phyloP scores from a whole-genome alignment of 2,329 filamentous ascomycete species.

The Bretziella fagacearum region DNA sequence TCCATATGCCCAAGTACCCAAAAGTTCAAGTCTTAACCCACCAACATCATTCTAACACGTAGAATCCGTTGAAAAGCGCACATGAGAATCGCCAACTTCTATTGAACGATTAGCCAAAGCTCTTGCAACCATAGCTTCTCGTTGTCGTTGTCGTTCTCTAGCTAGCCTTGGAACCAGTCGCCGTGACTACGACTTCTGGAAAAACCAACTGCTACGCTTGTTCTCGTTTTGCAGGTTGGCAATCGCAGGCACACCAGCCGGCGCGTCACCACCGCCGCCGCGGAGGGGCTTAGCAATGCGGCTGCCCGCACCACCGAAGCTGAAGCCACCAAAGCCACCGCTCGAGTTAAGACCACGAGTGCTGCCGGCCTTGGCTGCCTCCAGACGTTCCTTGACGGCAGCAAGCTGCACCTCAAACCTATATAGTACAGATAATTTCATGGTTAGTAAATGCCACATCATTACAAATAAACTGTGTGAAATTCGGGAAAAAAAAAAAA shows the following conservation, averaged over 20 bases:
- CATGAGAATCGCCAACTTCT: background rate
- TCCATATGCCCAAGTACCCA: background rate
- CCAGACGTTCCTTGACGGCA: slow-evolving; percentile 92
- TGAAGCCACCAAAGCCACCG: slow-evolving; percentile 48
- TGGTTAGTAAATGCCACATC: slow-evolving; percentile 12
- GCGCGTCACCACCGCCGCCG: slow-evolving; percentile 36
- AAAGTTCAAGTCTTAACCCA: background rate
- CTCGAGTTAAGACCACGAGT: slow-evolving; percentile 63
- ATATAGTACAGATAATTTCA: background rate
- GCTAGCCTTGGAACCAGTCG: slow-evolving; percentile 10
- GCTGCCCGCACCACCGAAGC: slow-evolving; percentile 47
- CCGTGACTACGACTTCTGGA: slow-evolving; percentile 38
- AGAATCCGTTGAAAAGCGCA: slow-evolving; percentile 4
- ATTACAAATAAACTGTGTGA: slow-evolving; percentile 16
- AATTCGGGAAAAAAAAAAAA: slow-evolving; percentile 11
- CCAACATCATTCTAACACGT: slow-evolving; percentile 6
- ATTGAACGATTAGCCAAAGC: background rate
- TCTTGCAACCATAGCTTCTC: background rate
- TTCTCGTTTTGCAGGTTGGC: slow-evolving; percentile 43
- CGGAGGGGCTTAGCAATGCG: slow-evolving; percentile 53
- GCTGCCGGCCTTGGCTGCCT: slow-evolving; percentile 82
- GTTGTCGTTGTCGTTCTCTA: background rate
- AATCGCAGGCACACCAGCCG: slow-evolving; percentile 38
- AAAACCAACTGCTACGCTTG: slow-evolving; percentile 62
- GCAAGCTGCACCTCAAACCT: slow-evolving; percentile 96